phyloP scores from a whole-genome alignment of 2,329 filamentous ascomycete species.

The Plectosphaerella sp. region DNA sequence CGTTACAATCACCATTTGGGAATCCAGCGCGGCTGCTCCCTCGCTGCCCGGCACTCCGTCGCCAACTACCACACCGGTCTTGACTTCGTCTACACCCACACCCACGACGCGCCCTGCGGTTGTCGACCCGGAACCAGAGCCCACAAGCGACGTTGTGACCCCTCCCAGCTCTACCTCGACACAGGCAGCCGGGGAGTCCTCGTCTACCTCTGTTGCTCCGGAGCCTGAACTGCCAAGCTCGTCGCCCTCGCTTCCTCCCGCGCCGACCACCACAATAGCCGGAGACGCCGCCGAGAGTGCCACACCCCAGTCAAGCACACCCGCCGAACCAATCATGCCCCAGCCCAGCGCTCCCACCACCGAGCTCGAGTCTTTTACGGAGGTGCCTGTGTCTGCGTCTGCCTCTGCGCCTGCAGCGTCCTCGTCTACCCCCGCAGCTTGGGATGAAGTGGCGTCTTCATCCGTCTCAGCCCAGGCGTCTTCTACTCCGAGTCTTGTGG shows the following conservation, averaged over 20 bases:
- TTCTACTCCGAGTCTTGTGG: neutral
- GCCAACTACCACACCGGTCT: neutral
- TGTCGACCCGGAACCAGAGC: neutral
- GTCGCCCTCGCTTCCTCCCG: neutral
- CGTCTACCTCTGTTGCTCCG: neutral
- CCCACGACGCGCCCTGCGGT: constrained; percentile 1
- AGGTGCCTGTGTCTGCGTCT: too few species aligned
- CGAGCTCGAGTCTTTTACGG: too few species aligned
- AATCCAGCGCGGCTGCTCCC: neutral
- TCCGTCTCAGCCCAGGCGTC: neutral
- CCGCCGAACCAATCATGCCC: neutral
- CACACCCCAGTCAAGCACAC: constrained; percentile 2
- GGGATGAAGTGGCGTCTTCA: neutral
- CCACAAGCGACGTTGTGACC: neutral
- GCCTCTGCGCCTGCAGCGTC: constrained; percentile 3
- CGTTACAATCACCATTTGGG: constrained; percentile 8
- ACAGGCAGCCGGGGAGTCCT: neutral
- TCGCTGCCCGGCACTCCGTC: neutral
- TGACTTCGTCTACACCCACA: neutral
- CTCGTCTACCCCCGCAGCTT: neutral
- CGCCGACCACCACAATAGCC: neutral
- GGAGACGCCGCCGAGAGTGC: neutral
- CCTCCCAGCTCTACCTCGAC: neutral
- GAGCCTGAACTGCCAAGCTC: neutral
- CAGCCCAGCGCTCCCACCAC: neutral